These are phyloP conservation scores for Pilatotrama ljubarskyi DNA, from an alignment of 768 basidiomycete genomes.

Conservation along the genomic window DNA sequence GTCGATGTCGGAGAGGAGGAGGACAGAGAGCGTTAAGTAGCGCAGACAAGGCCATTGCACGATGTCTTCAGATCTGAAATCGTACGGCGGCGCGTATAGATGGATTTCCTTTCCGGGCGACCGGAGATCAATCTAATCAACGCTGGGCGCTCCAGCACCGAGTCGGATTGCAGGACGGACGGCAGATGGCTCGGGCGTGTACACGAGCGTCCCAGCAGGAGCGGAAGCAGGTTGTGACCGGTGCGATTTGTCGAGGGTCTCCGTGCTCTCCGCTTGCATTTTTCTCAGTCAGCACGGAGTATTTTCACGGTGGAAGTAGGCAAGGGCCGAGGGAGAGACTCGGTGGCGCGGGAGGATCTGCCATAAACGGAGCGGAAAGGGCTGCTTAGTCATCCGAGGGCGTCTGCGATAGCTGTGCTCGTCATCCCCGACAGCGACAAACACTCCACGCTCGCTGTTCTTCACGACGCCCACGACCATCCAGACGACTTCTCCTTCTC, in stretches of 20 bases:
- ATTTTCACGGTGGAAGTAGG: slow-evolving; percentile 2
- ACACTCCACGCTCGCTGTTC: slow-evolving; percentile 29
- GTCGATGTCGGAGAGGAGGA: not conserved
- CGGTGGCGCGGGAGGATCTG: not conserved
- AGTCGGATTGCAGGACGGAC: not conserved
- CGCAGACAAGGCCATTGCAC: slow-evolving; percentile 17
- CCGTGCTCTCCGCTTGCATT: not conserved
- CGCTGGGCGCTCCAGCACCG: not conserved
- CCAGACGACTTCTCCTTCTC: slow-evolving; percentile 13
- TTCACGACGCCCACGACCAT: slow-evolving; percentile 29
- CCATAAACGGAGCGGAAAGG: slow-evolving; percentile 9
- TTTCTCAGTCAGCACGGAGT: not conserved
- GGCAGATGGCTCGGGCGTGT: not conserved
- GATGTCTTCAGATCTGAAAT: slow-evolving; percentile 29
- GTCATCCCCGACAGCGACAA: slow-evolving; percentile 29
- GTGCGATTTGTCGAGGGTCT: not conserved
- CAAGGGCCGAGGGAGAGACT: slow-evolving; percentile 1
- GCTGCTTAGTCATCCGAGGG: slow-evolving; percentile 17
- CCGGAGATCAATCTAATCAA: slow-evolving; percentile 12
- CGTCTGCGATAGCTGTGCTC: slow-evolving; percentile 20
- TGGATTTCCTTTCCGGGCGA: slow-evolving; percentile 10
- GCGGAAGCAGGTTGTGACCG: not conserved
- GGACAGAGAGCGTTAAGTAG: slow-evolving; percentile 16
- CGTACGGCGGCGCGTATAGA: slow-evolving; percentile 24
- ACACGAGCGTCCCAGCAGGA: not conserved